Evolutionary conservation across 306 rosid genomes (phyloP), one percentile per base, ranked within the genome.

Genomic region (Cicer yamashitae): DNA sequence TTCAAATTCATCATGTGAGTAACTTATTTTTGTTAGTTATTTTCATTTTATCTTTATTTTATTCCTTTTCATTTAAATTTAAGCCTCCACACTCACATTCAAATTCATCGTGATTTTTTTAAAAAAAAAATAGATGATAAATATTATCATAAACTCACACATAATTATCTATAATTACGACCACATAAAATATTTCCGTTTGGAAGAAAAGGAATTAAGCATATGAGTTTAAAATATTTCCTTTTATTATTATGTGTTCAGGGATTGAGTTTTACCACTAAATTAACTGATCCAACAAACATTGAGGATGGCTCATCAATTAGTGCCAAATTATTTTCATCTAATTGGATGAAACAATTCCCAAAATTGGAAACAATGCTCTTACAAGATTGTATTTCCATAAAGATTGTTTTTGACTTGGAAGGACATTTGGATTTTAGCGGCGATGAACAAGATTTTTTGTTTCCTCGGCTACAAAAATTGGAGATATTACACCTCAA

Each of bases 291-390:
- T 40, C 8, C 70, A 65, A 43, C 37, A 41, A 65, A 15, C 12
- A 41, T 11, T 0, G n/a, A 63, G 48, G 30, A 61, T 13, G 67
- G 20, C 39, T 20, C 62, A 8, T 20, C 62, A 57, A 8, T 41
- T 17, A 63, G 5, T 63, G 37, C 37, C 58, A 51, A 50, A 37
- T 51, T 70, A 30, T 70, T 70, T 52, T 69, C 74, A 13, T 50
- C 11, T 50, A 51, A 64, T 64, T 64, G 70, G 70, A 64, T 40
- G 34, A 10, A 15, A 64, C 30, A 40, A 8, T 64, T 64, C 30
- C 70, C 51, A 3, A 15, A 40, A 7, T 40, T 64, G 70, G n/a
- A 64, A 64, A 64, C 11, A 40, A 3, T 64, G 0, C 9, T 14
- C 34, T 10, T 64, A 15, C 6, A 1, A 0, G 7, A 37, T 4